A percentile compares a stretch with the other conserved stretches of the same genome.
These are phyloP conservation scores for Globisporangium abappressorium DNA, from an alignment of 352 stramenopile species.

Conservation along the genomic window DNA sequence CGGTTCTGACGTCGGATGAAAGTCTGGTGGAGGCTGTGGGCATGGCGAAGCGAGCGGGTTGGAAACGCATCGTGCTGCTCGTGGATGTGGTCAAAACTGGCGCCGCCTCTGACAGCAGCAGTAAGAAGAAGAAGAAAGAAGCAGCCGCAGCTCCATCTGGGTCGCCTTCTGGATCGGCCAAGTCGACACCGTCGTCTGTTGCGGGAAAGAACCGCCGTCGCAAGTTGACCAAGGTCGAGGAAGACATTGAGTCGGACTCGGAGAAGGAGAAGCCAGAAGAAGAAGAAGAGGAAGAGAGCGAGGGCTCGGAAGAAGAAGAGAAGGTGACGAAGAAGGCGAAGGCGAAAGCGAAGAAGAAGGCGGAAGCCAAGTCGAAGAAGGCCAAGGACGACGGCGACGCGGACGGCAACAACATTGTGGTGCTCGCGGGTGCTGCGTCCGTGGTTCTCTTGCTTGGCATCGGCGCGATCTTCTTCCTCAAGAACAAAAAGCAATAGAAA, in stretches of 20 bases:
- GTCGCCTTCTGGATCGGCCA: conserved; percentile 24
- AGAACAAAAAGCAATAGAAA: conserved; percentile 47
- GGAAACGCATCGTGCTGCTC: conserved; percentile 81
- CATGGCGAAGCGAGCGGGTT: conserved; percentile 82
- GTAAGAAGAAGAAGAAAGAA: conserved; percentile 19
- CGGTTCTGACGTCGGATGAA: conserved; percentile 81
- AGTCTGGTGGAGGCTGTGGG: conserved; percentile 82
- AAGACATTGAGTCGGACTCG: conserved; percentile 51
- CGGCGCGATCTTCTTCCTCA: conserved; percentile 54
- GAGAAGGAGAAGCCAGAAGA: conserved; percentile 37
- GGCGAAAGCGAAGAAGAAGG: conserved; percentile 36
- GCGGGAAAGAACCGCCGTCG: conserved; percentile 28
- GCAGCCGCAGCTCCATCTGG: neutral
- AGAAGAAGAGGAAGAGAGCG: conserved; percentile 25
- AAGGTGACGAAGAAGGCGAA: conserved; percentile 46
- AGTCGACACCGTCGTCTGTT: conserved; percentile 33
- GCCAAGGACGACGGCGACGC: conserved; percentile 1
- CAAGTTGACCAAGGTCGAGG: conserved; percentile 80
- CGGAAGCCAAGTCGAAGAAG: conserved; percentile 32
- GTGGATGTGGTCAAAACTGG: conserved; percentile 72
- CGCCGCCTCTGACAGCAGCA: conserved; percentile 4
- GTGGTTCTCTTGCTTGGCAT: conserved; percentile 50
- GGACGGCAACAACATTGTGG: conserved; percentile 17
- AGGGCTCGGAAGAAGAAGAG: conserved; percentile 39
- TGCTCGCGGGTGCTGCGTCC: conserved; percentile 36